phyloP scores from a whole-genome alignment of 768 basidiomycete genomes.

The Udeniomyces megalosporus region DNA sequence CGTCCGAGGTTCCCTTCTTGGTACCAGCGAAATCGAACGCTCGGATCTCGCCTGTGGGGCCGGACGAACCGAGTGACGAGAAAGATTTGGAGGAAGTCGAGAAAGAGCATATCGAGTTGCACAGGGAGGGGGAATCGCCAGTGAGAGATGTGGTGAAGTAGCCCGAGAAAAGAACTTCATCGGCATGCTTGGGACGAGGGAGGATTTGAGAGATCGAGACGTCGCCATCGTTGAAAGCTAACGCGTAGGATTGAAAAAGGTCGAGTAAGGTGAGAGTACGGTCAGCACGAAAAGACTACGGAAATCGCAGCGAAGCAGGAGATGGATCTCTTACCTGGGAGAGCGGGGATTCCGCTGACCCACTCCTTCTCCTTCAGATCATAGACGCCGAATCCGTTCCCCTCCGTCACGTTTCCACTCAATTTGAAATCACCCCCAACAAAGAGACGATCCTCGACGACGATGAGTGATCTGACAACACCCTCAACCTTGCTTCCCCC shows the following conservation, averaged over 20 bases:
- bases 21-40: conserved; percentile 60
- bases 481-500: conserved; percentile 51
- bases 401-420: conserved; percentile 30
- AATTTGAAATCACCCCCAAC: conserved; percentile 73
- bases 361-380: conserved; percentile 51
- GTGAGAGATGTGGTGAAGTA: conserved; percentile 64
- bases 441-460: conserved; percentile 53
- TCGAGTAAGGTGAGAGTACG: no score
- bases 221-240: conserved; percentile 33
- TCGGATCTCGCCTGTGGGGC: conserved; percentile 64
- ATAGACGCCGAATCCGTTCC: conserved; percentile 56
- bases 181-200: conserved; percentile 41
- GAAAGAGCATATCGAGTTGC: conserved; percentile 63
- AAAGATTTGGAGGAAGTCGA: conserved; percentile 56
- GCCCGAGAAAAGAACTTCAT: conserved; percentile 61
- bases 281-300: not conserved
- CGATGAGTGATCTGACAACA: conserved; percentile 56
- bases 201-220: conserved; percentile 60
- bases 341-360: conserved; percentile 44
- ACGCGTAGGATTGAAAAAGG: no score
- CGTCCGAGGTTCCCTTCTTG: conserved; percentile 39
- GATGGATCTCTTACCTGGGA: conserved; percentile 35
- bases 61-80: conserved; percentile 60
- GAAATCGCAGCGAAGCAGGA: no score
- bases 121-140: conserved; percentile 50